Base-by-base conservation (phyloP, 441 rosid genomes). In the Euphorbia neoarborescens region DNA sequence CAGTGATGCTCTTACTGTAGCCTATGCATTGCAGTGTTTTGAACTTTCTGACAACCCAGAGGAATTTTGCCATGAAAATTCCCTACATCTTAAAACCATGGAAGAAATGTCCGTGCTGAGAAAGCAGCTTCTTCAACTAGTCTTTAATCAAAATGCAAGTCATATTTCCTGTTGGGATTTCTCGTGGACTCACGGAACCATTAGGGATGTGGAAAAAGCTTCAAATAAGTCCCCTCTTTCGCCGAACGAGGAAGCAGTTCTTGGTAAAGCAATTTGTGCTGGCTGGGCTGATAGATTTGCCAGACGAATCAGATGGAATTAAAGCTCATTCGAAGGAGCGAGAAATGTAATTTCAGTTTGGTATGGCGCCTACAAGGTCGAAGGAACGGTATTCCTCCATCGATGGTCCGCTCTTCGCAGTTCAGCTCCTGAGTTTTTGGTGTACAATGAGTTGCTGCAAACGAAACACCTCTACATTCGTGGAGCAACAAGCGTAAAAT, bases 271-370 rank as follows among this genome's bases (percentile, higher is more conserved):
- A 70, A 84, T 94, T 62, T 89, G 92, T 51, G 97, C 97, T 24
- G 98, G 97, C 44, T 94, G 96, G 98, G 96, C 87, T n/a, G 96
- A 94, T 75, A 88, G 96, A 78, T 93, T 94, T 72, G 96, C 98
- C 27, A 87, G 80, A 79, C 80, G 87, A 50, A 50, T 80, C 37
- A 77, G 88, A 77, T 77, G 71, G 20, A 74, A 71, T 65, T 72
- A 81, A n/a, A 72, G 63, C 59, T 63, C 73, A 38, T 75, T 73
- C 13, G 85, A 79, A 60, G 84, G 71, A 62, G 83, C 82, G 40
- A 73, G 86, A 70, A 89, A 82, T 73, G 85, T 80, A 4, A 79
- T 56, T 71, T 79, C 91, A 6, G 81, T 79, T 14, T 79, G 84
- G 37, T 94, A 91, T 79, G 87, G 88, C 73, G 92, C 96, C 7